Conservation (phyloP, 192 early-diverging fungal species). For the Coemansia sp. region DNA sequence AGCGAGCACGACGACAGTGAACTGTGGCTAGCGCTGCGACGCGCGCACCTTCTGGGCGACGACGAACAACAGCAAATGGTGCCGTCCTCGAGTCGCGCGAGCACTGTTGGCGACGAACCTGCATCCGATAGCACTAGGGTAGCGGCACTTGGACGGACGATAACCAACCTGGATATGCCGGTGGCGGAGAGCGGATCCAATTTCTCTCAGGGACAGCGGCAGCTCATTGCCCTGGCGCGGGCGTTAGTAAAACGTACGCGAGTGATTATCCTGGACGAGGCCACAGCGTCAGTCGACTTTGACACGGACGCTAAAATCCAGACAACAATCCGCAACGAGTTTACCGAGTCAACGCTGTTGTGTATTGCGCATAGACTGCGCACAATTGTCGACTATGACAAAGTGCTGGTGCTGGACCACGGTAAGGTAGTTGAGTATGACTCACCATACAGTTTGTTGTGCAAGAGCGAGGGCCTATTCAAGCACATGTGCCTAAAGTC, state of each 20-base stretch:
- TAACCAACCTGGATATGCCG: slow-evolving; percentile 60
- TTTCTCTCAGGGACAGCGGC: slow-evolving; percentile 81
- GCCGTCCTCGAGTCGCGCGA: slow-evolving; percentile 22
- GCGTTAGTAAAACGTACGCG: slow-evolving; percentile 73
- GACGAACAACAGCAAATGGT: slow-evolving; percentile 48
- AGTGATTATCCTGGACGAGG: slow-evolving; percentile 82
- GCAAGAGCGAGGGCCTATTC: slow-evolving; percentile 25
- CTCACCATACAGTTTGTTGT: slow-evolving; percentile 63
- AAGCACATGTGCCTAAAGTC: slow-evolving; percentile 59
- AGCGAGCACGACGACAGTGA: slow-evolving; percentile 50
- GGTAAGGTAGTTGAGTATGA: slow-evolving; percentile 75
- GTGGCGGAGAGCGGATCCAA: slow-evolving; percentile 68
- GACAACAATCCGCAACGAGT: slow-evolving; percentile 71
- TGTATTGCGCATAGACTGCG: slow-evolving; percentile 86
- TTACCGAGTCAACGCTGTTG: slow-evolving; percentile 74
- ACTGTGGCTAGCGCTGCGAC: slow-evolving; percentile 72
- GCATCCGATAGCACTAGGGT: not conserved
- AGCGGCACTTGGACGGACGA: slow-evolving; percentile 36
- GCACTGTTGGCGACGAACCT: slow-evolving; percentile 18
- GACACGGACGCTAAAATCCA: slow-evolving; percentile 73
- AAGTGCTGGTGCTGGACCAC: slow-evolving; percentile 76
- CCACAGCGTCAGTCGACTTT: slow-evolving; percentile 71
- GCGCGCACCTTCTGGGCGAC: slow-evolving; percentile 68
- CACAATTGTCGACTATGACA: slow-evolving; percentile 75
- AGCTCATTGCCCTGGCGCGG: slow-evolving; percentile 74